Conservation (phyloP, 768 basidiomycete species). For the Phallus indusiatus region DNA sequence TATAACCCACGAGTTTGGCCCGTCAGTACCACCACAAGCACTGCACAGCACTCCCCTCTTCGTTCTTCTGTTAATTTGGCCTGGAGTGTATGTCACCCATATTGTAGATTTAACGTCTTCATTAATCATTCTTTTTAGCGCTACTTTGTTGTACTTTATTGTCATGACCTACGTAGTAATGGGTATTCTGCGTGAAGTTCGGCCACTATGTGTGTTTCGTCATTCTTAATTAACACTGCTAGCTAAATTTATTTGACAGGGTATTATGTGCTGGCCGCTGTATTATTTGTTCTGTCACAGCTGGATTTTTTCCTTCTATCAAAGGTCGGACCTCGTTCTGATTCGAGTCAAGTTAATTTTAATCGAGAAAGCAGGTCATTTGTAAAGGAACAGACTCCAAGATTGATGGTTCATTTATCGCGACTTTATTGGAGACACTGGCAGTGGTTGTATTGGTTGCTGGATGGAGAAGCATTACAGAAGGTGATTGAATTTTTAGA, state of each 20-base stretch:
- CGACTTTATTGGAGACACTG: slow-evolving; percentile 75
- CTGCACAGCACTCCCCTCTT: slow-evolving; percentile 71
- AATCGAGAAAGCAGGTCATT: slow-evolving; percentile 9
- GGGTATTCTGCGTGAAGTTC: slow-evolving; percentile 62
- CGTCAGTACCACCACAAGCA: slow-evolving; percentile 42
- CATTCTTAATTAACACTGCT: not conserved
- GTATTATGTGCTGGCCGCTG: slow-evolving; percentile 65
- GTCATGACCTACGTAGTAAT: slow-evolving; percentile 80
- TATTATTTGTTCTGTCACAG: slow-evolving; percentile 73
- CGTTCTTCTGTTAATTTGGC: slow-evolving; percentile 73
- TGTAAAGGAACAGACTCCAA: slow-evolving; percentile 49
- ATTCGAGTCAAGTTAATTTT: not conserved
- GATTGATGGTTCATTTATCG: slow-evolving; percentile 81
- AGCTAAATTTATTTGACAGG: slow-evolving; percentile 20
- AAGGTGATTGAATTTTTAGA: slow-evolving; percentile 49
- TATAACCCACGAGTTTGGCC: slow-evolving; percentile 53
- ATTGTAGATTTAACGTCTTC: not conserved
- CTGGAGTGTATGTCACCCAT: slow-evolving; percentile 47
- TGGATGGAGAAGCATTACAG: slow-evolving; percentile 86
- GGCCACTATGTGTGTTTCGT: slow-evolving; percentile 49
- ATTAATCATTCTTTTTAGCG: slow-evolving; percentile 27
- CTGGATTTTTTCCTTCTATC: slow-evolving; percentile 76
- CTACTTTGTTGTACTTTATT: slow-evolving; percentile 56
- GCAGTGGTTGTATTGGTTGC: slow-evolving; percentile 58
- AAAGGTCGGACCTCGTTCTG: slow-evolving; percentile 39